Base-by-base conservation (phyloP, 2,329 filamentous ascomycete genomes). In the Xylaria sp. region DNA sequence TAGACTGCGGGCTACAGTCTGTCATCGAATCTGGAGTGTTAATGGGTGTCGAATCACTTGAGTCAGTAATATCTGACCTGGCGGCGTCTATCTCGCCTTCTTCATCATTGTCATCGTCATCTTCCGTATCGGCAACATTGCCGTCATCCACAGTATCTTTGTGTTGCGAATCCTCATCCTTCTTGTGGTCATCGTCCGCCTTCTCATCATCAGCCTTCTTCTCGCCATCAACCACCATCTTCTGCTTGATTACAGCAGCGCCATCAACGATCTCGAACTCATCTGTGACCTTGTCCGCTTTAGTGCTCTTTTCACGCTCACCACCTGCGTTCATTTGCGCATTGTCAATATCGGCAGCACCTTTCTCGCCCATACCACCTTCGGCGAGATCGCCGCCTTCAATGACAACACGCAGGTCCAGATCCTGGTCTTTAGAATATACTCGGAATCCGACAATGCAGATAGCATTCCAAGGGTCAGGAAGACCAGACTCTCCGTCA, bases 361-460 rank as follows among this genome's bases (percentile, higher is more conserved):
- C 86, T 77, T 87, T 86, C 72, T 84, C 83, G 51, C 86, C 86
- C 85, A 88, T 88, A 65, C 86, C 86, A 46, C 81, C 83, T 74
- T 88, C 85, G 33, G 83, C 78, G 3, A 88, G 80, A 72, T 84
- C 69, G 28, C 85, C 86, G 46, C 85, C 86, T 74, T 88, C 86
- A 78, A 88, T 83, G 23, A 88, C 85, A 13, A 87, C 83, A 44
- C 82, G 81, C n/a, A 88, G 77, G 76, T 87, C 83, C 2, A 89
- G 79, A 38, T 81, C 78, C 53, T 84, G 82, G 74, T 90, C 81
- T 67, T 81, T 79, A 2, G 80, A 81, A 66, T 82, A 83, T 15
- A 82, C 78, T 10, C 81, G 77, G 71, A 83, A 80, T 0, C 81
- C 80, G 13, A 82, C 74, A 59, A 83, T 80, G 68, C 80, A 82